Base-by-base conservation (phyloP, 75 land plant species). In the Adiantum capillusveneris region DNA sequence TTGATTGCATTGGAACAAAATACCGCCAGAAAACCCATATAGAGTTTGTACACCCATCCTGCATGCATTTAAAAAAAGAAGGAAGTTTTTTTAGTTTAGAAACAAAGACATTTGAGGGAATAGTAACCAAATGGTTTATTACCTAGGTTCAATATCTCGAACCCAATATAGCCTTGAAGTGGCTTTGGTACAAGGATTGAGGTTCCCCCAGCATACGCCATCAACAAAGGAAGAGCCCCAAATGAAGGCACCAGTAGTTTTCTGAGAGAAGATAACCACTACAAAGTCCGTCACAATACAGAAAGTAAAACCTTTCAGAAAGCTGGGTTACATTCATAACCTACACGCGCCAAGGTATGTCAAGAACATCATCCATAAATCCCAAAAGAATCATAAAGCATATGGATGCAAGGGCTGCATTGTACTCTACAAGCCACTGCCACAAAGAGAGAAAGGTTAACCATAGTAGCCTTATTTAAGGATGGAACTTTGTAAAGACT, bases 151-250 rank as follows among this genome's bases (percentile, higher is more conserved):
- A 82, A 59, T 37, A 82, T 52, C 2, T 75, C 65, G 18, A 76
- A 2, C 29, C 95, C 97, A 57, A 92, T 64, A 66, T 66, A 76
- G 42, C 81, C 74, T 41, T 78, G 54, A n/a, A 92, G 72, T 55
- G 97, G 97, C 66, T 92, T 92, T 66, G 97, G 97, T 29, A 92
- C 81, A 29, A 88, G 48, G 11, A 92, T 85, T 14, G 86, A 81
- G 6, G 97, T 92, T 64, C 83, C 79, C 29, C 97, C 97, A 53
- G 95, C 97, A 85, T 92, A 92, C 21, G 95, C 97, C 94, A 92
- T 88, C 70, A 92, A 62, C 58, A 92, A 60, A 17, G 97, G 97
- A 57, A 92, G 95, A 26, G 95, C 84, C 25, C 96, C 97, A 83
- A 92, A 58, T 43, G 97, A 82, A 31, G 97, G 97, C 56, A 92